Percentiles rank a stretch among this genome's conserved stretches.
Evolutionary conservation across 139 green algal genomes (phyloP).

Genomic region (Micractinium conductrix): DNA sequence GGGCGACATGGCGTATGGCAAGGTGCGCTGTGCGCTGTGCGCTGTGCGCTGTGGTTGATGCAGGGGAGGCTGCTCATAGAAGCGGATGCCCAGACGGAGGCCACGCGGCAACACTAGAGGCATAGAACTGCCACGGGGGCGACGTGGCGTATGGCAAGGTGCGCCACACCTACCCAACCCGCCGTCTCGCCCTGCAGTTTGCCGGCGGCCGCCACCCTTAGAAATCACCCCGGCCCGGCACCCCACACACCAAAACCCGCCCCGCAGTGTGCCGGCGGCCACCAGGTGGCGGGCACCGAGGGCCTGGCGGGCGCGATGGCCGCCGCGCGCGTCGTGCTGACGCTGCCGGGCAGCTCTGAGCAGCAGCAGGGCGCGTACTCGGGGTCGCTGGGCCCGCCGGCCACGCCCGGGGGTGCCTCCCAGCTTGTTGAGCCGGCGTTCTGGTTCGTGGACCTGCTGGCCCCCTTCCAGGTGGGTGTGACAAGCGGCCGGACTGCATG

Average conservation of each 20-base stretch:
- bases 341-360: not conserved
- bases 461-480: constrained; percentile 1
- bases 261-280: constrained; percentile 18
- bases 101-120: no score
- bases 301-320: constrained; percentile 32
- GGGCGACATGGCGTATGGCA: not conserved
- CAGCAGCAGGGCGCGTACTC: not conserved
- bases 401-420: not conserved
- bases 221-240: no score
- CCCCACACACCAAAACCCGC: no score
- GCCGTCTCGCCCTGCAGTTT: no score
- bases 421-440: constrained; percentile 22
- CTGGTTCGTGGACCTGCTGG: constrained; percentile 40
- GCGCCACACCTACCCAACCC: no score
- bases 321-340: not conserved
- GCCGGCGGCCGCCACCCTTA: no score
- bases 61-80: no score
- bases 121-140: constrained; percentile 1
- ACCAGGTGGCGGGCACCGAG: constrained; percentile 25
- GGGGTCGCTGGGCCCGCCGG: not conserved
- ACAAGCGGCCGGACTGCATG: no score
- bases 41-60: no score
- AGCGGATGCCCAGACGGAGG: no score
- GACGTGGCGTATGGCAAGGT: not conserved
- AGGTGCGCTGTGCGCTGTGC: no score